A percentile compares a stretch with the other conserved stretches of the same genome.
phyloP scores from a whole-genome alignment of 2,329 filamentous ascomycete genomes.

The Huntiella savannae region DNA sequence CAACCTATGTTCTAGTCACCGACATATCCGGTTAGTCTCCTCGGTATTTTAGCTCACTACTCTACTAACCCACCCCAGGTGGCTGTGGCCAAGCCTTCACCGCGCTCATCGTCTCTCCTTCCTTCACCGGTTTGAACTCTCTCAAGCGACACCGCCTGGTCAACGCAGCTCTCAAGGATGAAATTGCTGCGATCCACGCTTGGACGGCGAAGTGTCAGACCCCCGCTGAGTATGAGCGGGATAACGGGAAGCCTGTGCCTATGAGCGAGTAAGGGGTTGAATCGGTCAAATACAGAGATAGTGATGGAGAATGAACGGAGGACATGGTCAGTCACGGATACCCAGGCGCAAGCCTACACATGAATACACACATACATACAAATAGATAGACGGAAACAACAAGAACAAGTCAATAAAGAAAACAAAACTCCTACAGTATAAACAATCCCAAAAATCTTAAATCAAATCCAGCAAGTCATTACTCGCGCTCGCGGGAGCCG shows the following conservation, averaged over 20 bases:
- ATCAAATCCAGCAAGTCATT: slow-evolving; percentile 32
- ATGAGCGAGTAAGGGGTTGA: slow-evolving; percentile 8
- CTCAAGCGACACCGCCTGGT: slow-evolving; percentile 75
- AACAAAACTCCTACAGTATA: background rate
- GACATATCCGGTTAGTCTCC: slow-evolving; percentile 64
- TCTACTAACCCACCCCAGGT: slow-evolving; percentile 20
- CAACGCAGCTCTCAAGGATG: slow-evolving; percentile 63
- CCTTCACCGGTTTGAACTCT: slow-evolving; percentile 53
- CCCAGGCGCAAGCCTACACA: slow-evolving; percentile 3
- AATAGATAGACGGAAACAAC: background rate
- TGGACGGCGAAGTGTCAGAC: slow-evolving; percentile 93
- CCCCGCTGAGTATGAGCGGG: slow-evolving; percentile 68
- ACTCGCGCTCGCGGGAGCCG: slow-evolving; percentile 18
- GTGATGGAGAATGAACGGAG: background rate
- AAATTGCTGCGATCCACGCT: slow-evolving; percentile 81
- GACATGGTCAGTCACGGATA: background rate
- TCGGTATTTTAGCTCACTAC: background rate
- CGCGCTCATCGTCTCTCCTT: slow-evolving; percentile 40
- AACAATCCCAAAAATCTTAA: slow-evolving; percentile 14
- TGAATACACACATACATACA: slow-evolving; percentile 1
- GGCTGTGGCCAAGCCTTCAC: slow-evolving; percentile 45
- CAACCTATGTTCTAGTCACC: slow-evolving; percentile 67
- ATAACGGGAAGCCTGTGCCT: slow-evolving; percentile 20
- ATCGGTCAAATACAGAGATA: slow-evolving; percentile 23
- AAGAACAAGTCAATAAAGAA: background rate